These are phyloP conservation scores for Xylaria digitata DNA, from an alignment of 2,329 filamentous ascomycete genomes.

Conservation along the genomic window DNA sequence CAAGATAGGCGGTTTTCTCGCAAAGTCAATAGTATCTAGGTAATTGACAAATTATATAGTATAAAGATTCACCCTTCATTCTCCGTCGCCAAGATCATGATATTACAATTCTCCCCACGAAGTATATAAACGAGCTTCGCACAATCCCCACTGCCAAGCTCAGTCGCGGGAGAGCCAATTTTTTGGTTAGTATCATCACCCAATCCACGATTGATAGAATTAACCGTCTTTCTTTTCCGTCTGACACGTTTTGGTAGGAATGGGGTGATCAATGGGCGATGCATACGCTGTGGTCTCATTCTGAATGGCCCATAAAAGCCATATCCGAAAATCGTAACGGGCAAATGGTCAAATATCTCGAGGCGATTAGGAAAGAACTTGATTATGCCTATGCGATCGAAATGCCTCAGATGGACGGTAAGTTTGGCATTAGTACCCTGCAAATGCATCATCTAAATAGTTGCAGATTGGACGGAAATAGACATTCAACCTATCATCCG, in stretches of 20 bases:
- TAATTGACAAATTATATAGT: constrained; percentile 7
- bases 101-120: constrained; percentile 20
- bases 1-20: not conserved
- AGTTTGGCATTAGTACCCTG: not conserved
- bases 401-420: constrained; percentile 21
- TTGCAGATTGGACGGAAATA: constrained; percentile 14
- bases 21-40: not conserved
- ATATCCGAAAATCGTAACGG: constrained; percentile 26
- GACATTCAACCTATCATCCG: not conserved
- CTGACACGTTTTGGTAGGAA: constrained; percentile 8
- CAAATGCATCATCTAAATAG: not conserved
- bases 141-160: constrained; percentile 7
- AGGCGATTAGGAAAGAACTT: constrained; percentile 16
- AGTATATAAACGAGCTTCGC: constrained; percentile 16
- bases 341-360: constrained; percentile 16
- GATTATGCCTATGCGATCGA: constrained; percentile 12
- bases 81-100: constrained; percentile 20
- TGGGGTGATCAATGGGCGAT: constrained; percentile 29
- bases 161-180: constrained; percentile 15
- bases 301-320: constrained; percentile 17
- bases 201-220: not conserved
- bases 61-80: constrained; percentile 10
- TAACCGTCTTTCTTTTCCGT: not conserved
- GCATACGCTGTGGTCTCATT: constrained; percentile 15
- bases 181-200: constrained; percentile 8